phyloP scores from a whole-genome alignment of 2,329 filamentous ascomycete genomes.

The Aspergillus sp. region DNA sequence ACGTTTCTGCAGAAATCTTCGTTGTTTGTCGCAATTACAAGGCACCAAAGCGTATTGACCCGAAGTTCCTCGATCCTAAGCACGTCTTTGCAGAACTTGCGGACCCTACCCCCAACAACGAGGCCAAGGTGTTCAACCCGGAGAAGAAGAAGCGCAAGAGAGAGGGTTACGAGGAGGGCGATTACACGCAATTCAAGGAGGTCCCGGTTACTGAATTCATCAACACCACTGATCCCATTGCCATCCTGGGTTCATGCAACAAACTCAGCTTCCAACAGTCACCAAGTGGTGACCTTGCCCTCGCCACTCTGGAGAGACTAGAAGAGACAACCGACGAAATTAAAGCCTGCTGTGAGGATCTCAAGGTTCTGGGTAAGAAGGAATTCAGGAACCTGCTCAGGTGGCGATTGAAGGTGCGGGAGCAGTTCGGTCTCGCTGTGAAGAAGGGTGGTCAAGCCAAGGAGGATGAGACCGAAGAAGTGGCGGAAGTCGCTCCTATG shows the following conservation, averaged over 20 bases:
- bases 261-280: slow-evolving; percentile 79
- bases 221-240: slow-evolving; percentile 88
- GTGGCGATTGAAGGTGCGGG: slow-evolving; percentile 87
- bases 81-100: slow-evolving; percentile 92
- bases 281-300: slow-evolving; percentile 78
- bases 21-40: slow-evolving; percentile 96
- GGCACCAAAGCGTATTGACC: slow-evolving; percentile 89
- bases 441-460: slow-evolving; percentile 64
- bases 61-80: slow-evolving; percentile 84
- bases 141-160: slow-evolving; percentile 97
- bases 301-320: slow-evolving; percentile 81
- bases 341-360: slow-evolving; percentile 72
- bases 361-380: slow-evolving; percentile 88
- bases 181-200: slow-evolving; percentile 91
- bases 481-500: slow-evolving; percentile 83
- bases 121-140: slow-evolving; percentile 97
- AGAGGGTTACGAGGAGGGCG: slow-evolving; percentile 95
- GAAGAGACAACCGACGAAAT: slow-evolving; percentile 86
- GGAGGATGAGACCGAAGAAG: slow-evolving; percentile 64
- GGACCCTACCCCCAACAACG: slow-evolving; percentile 85
- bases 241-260: slow-evolving; percentile 84
- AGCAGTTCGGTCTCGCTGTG: slow-evolving; percentile 81
- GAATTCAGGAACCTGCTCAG: slow-evolving; percentile 88
- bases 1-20: slow-evolving; percentile 97
- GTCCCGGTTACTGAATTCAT: slow-evolving; percentile 89